Evolutionary conservation across 768 basidiomycete species (phyloP).

Genomic region (Floccularia luteovirens): DNA sequence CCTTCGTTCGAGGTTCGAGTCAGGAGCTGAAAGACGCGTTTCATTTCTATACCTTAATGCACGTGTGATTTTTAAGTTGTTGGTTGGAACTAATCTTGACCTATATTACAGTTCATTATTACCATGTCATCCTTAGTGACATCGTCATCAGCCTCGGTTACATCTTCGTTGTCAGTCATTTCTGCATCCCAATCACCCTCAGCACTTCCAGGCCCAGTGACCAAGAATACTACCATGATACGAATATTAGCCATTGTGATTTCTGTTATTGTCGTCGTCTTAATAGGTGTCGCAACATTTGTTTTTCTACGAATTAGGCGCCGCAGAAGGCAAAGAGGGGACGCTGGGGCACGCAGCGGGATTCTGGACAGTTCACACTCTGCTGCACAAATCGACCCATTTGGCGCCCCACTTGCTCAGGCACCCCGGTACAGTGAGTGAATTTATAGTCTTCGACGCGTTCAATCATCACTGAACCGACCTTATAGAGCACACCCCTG

Average conservation of each 20-base stretch:
- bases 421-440: conserved; percentile 32
- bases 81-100: not conserved
- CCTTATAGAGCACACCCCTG: conserved; percentile 38
- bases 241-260: not conserved
- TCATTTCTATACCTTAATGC: not conserved
- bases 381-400: conserved; percentile 34
- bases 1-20: conserved; percentile 18
- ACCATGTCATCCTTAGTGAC: not conserved
- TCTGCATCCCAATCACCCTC: not conserved
- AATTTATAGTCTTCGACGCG: not conserved
- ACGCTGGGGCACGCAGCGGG: conserved; percentile 19
- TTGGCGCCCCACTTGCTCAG: conserved; percentile 24
- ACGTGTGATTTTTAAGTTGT: not conserved
- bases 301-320: conserved; percentile 25
- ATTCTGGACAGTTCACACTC: conserved; percentile 24
- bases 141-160: not conserved
- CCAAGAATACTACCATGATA: not conserved
- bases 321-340: conserved; percentile 10
- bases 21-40: not conserved
- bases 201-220: not conserved
- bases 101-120: not conserved
- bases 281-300: conserved; percentile 19
- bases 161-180: not conserved
- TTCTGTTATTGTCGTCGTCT: conserved; percentile 16
- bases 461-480: not conserved